These are phyloP conservation scores for Bruguiera hainesii DNA, from an alignment of 441 rosid genomes.

Conservation along the genomic window DNA sequence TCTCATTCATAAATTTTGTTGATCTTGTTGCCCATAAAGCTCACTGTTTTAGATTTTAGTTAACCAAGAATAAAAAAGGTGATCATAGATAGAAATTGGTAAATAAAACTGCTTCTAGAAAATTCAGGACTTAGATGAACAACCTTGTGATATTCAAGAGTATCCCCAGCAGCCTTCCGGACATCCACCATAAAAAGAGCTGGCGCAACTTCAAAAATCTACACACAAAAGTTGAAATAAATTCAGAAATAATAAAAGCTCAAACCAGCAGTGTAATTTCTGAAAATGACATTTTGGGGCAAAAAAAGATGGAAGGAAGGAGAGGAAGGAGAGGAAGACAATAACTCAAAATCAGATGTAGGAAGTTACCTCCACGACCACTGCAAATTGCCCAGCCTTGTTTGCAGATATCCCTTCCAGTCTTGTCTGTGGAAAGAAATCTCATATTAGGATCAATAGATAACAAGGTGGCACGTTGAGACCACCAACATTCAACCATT, in stretches of 20 bases:
- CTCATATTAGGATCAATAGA: constrained; percentile 1
- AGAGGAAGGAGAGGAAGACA: constrained; percentile 1
- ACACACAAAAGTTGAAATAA: neutral
- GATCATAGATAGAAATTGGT: too few species aligned
- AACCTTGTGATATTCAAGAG: constrained; percentile 92
- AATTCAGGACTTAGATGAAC: neutral
- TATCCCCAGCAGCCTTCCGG: constrained; percentile 87
- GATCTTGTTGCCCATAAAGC: too few species aligned
- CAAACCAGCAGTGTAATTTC: neutral
- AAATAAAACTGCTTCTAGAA: neutral
- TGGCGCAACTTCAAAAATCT: constrained; percentile 93
- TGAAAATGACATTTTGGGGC: neutral
- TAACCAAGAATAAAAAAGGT: too few species aligned
- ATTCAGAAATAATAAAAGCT: constrained; percentile 1
- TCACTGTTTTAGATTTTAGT: too few species aligned
- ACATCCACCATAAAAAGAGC: constrained; percentile 89
- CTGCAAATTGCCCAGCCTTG: constrained; percentile 64
- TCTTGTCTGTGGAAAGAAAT: constrained; percentile 53
- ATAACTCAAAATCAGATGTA: constrained; percentile 7
- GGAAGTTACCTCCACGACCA: constrained; percentile 64
- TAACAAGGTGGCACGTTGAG: neutral
- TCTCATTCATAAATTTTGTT: too few species aligned
- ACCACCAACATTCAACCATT: neutral
- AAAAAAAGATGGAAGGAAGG: neutral
- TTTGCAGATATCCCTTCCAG: constrained; percentile 61